These are phyloP conservation scores for Podila minutissima DNA, from an alignment of 192 early-diverging fungal species.

Conservation along the genomic window DNA sequence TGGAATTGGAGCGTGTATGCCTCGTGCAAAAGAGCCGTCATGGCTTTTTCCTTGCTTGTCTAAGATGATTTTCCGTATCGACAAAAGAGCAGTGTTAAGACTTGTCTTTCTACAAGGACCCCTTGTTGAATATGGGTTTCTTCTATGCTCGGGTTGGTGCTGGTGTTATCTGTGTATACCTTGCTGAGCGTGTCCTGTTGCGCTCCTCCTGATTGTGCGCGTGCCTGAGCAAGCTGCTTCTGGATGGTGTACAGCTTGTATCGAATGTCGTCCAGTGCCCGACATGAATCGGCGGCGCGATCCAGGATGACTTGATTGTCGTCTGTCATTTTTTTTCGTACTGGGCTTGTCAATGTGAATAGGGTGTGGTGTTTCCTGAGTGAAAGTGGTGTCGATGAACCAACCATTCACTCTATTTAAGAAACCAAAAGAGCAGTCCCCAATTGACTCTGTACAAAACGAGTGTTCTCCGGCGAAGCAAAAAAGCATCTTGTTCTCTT, in stretches of 20 bases:
- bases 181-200: not conserved
- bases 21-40: slow-evolving; percentile 23
- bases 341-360: not conserved
- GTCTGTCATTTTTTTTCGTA: slow-evolving; percentile 1
- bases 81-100: too few relatives aligned
- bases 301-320: slow-evolving; percentile 36
- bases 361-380: not conserved
- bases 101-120: too few relatives aligned
- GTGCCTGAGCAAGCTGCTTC: slow-evolving; percentile 14
- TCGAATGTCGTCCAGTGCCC: slow-evolving; percentile 27
- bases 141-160: too few relatives aligned
- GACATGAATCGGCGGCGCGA: slow-evolving; percentile 35
- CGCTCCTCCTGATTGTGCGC: not conserved
- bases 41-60: slow-evolving; percentile 5
- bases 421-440: too few relatives aligned
- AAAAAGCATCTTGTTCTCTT: too few relatives aligned
- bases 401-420: too few relatives aligned
- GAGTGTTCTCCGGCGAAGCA: too few relatives aligned
- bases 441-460: too few relatives aligned
- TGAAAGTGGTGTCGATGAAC: not conserved
- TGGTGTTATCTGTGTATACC: not conserved
- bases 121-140: too few relatives aligned
- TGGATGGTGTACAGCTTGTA: slow-evolving; percentile 24
- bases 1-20: slow-evolving; percentile 45
- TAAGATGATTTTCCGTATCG: not conserved